Conservation (phyloP, 805 yeast genomes). For the Wickerhamomyces sydowiorum region DNA sequence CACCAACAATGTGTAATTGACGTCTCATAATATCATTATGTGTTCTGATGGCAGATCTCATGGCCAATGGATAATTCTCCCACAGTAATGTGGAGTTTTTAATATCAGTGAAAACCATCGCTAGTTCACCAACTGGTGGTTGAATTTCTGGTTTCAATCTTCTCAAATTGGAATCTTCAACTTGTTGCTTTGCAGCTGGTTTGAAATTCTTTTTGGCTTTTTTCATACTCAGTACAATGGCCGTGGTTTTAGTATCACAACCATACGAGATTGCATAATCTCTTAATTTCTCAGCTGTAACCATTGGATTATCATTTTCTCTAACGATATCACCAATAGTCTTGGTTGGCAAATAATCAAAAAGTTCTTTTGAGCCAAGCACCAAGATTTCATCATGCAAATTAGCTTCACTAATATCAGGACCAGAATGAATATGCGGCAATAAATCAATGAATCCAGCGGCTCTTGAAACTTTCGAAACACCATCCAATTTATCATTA, state of each 20-base stretch:
- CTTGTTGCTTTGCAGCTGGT: constrained; percentile 41
- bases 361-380: constrained; percentile 74
- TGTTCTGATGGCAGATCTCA: constrained; percentile 94
- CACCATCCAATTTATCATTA: constrained; percentile 81
- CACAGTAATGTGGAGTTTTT: constrained; percentile 89
- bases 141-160: constrained; percentile 84
- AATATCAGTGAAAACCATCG: constrained; percentile 96
- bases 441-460: constrained; percentile 83
- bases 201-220: constrained; percentile 33
- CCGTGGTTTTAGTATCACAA: constrained; percentile 69
- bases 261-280: constrained; percentile 96
- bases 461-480: constrained; percentile 78
- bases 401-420: constrained; percentile 60
- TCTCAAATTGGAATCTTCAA: constrained; percentile 73
- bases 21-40: constrained; percentile 95
- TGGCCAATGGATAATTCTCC: constrained; percentile 89
- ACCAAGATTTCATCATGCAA: constrained; percentile 80
- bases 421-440: constrained; percentile 87
- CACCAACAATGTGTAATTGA: constrained; percentile 86
- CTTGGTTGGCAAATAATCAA: constrained; percentile 81
- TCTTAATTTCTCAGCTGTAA: constrained; percentile 88
- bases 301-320: constrained; percentile 74
- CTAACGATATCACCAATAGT: constrained; percentile 88
- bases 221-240: constrained; percentile 69
- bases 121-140: constrained; percentile 92